Base-by-base conservation (phyloP, 805 yeast species). In the Candida awuae region DNA sequence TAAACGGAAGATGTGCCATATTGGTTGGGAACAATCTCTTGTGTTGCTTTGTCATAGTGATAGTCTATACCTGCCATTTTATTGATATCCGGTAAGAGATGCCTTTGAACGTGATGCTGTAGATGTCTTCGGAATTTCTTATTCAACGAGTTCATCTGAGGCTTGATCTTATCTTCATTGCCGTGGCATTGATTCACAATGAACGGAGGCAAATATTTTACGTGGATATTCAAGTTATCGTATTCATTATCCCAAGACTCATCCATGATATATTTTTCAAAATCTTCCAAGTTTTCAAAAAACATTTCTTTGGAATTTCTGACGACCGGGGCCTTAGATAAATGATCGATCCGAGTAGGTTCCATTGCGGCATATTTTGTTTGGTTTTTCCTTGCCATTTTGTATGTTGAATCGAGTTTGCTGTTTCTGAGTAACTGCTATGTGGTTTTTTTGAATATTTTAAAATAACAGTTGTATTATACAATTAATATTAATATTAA, bases 211-310 rank as follows among this genome's bases (percentile, higher is more conserved):
- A 75, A 68, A 59, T 82, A 82, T 36, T 66, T 67, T 44, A 81
- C 63, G 45, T 73, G 78, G 27, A 84, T 83, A 53, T 80, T 82
- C 48, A 78, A 63, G 50, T 77, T 71, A 54, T 77, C 84, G 49
- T 72, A 77, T 43, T 82, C 88, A 45, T 80, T 77, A 57, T 81
- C 88, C 71, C 84, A 80, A 3, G 82, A 74, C 53, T 80, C 88
- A 54, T 78, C 84, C 52, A 77, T 70, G 43, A 82, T 64, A 56
- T 66, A 82, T 19, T 68, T 66, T 53, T 78, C 85, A 53, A 82
- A 82, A 14, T 74, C 67, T 15, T 65, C 66, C 44, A 82, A 60
- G 37, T 73, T 80, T 34, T 82, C 88, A 59, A 82, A 82, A n/a
- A 37, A 44, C 53, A 54, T 49, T 36, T 55, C 59, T 34, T 43